Evolutionary conservation across 805 yeast genomes (phyloP).

Genomic region (Jamesozyma piceae): DNA sequence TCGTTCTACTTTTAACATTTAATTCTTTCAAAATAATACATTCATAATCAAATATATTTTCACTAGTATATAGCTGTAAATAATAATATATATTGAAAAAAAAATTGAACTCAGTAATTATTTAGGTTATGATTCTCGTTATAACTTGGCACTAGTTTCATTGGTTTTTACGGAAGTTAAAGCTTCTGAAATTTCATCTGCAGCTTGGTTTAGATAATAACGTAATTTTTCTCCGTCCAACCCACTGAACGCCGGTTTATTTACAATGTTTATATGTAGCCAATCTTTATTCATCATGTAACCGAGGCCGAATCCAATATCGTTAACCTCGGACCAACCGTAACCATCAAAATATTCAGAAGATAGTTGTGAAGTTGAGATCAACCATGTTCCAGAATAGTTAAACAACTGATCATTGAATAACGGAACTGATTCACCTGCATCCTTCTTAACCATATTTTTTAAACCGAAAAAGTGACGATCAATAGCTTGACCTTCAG

Average conservation of each 20-base stretch:
- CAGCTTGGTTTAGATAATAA: conserved; percentile 64
- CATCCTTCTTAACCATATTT: conserved; percentile 46
- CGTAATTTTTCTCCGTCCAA: conserved; percentile 37
- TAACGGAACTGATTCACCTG: conserved; percentile 51
- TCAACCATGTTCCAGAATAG: conserved; percentile 76
- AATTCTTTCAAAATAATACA: too few relatives aligned
- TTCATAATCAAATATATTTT: too few relatives aligned
- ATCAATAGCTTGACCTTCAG: conserved; percentile 83
- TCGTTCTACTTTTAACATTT: too few relatives aligned
- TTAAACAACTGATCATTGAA: conserved; percentile 66
- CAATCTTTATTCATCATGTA: conserved; percentile 83
- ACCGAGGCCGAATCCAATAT: conserved; percentile 88
- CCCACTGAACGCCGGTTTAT: conserved; percentile 36
- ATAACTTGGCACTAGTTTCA: conserved; percentile 7
- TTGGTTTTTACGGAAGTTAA: neutral
- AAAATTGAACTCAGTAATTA: too few relatives aligned
- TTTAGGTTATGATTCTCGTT: too few relatives aligned
- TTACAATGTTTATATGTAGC: conserved; percentile 75
- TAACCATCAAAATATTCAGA: conserved; percentile 80
- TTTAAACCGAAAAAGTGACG: conserved; percentile 88
- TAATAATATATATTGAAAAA: too few relatives aligned
- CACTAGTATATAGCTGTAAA: neutral
- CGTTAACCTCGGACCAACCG: conserved; percentile 94
- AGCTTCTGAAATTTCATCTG: conserved; percentile 68
- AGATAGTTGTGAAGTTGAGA: conserved; percentile 83